Evolutionary conservation across 176 grass and related monocot genomes (phyloP), one percentile per base, ranked within the genome.

Genomic region (Aegilops sharonensis): DNA sequence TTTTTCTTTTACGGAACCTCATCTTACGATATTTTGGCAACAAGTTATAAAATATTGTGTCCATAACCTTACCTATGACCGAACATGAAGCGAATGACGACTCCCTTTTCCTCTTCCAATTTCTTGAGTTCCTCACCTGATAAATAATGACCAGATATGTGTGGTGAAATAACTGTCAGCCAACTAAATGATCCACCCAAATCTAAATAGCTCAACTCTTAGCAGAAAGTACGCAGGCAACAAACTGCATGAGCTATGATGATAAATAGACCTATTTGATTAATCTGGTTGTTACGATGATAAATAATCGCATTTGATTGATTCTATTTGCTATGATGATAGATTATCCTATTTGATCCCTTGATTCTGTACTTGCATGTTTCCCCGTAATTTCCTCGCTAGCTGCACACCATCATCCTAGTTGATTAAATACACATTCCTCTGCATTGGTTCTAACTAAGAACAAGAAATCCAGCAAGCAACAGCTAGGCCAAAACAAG

Each of bases 31-130:
- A 27, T 27, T 27, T 27, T 27, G 27, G 27, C 27, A 27, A 27
- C 27, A 27, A 27, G 27, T 27, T 27, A 27, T 27, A 27, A 27
- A 27, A 27, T 27, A 27, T 27, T 27, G 27, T 27, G 27, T 27
- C 27, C 27, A 27, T 27, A 27, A 56, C 67, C 48, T 52, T 95
- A 98, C 96, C 96, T 98, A 79, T 94, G 96, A 10, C 96, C 96
- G 56, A 98, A 94, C 43, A 72, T 98, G 71, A 98, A 98, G 7
- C 96, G 84, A 88, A 98, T 70, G 78, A 94, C 73, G 73, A 98
- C 94, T 89, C 92, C 93, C 75, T 94, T 98, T 80, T 98, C 87
- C 32, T 87, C 80, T 90, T 98, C 96, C 35, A 98, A 74, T 78
- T 92, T 88, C 86, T 94, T 87, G 77, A 98, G 91, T 75, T 92